Conservation (phyloP, 129 eudicot genomes). For the Tanacetum coccineum region DNA sequence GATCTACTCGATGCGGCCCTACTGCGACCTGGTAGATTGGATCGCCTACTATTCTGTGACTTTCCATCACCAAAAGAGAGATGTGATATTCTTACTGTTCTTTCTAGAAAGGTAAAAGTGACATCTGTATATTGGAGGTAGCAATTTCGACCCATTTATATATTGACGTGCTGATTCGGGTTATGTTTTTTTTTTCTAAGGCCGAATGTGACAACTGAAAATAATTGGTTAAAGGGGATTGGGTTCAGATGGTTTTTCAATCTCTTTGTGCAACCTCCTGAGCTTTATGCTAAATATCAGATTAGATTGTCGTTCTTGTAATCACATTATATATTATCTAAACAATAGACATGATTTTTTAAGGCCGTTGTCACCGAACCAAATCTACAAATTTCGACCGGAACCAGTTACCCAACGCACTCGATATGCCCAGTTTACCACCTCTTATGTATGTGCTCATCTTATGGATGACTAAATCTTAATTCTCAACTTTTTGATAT, state of each 20-base stretch:
- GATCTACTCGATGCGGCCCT: constrained; percentile 97
- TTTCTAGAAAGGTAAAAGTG: constrained; percentile 69
- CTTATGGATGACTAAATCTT: constrained; percentile 12
- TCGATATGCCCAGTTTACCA: no score
- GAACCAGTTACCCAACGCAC: no score
- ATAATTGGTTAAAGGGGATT: no score
- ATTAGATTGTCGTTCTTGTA: no score
- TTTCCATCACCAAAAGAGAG: constrained; percentile 79
- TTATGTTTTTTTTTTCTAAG: no score
- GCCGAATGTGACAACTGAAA: no score
- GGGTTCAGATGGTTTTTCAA: no score
- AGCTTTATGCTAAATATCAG: no score
- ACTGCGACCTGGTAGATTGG: constrained; percentile 90
- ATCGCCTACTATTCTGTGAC: constrained; percentile 89
- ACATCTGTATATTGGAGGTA: background rate
- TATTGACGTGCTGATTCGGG: no score
- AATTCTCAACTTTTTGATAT: constrained; percentile 7
- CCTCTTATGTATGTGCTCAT: background rate
- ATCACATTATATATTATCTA: background rate
- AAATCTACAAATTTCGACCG: no score
- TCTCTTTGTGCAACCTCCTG: no score
- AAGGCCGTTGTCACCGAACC: no score
- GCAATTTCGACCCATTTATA: background rate
- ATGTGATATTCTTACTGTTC: constrained; percentile 78
- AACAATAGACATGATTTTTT: background rate